Base-by-base conservation (phyloP, 2,329 filamentous ascomycete genomes). In the Colletotrichum sp. region DNA sequence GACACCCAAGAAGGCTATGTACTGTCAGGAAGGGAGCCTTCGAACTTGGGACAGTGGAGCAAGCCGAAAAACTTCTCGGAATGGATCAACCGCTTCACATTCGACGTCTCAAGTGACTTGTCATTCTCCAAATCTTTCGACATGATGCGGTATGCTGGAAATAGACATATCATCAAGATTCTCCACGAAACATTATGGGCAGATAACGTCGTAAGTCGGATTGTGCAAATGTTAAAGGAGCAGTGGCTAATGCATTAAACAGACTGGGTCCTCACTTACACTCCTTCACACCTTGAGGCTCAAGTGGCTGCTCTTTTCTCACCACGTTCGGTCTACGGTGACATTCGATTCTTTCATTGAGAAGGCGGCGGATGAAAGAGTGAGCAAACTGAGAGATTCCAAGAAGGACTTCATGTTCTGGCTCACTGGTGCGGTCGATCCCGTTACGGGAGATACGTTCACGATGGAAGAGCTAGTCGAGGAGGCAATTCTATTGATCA, bases 391-490 rank as follows among this genome's bases (percentile, higher is more conserved):
- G 1, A 59, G n/a, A 3, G 61, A 70, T 16, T 59, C 68, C 4
- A 66, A 66, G 4, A 70, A 70, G 16, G 68, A 70, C 21, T 70
- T 70, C 21, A 66, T 70, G 68, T 70, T 66, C 16, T 70, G 68
- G 68, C 68, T 70, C 15, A 70, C 68, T 3, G 68, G 68, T 1
- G 68, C 68, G 16, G 68, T 59, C 8, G 68, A 70, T 16, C 67
- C 68, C 9, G 27, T 51, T 4, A 66, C 54, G 1, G 61, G 68
- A 1, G 68, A 70, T 1, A 66, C 54, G 9, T 70, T 70, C 16
- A 51, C 61, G 3, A 70, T 70, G 68, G 68, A 70, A 16, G 68
- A 70, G 54, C 54, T 70, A 8, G 68, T 70, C 9, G 68, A 70
- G 29, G 68, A 70, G 31, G 68, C 68, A 18, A 70, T 70, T 6